phyloP scores from a whole-genome alignment of 805 yeast genomes.

The Aciculoconidium aculeatum region DNA sequence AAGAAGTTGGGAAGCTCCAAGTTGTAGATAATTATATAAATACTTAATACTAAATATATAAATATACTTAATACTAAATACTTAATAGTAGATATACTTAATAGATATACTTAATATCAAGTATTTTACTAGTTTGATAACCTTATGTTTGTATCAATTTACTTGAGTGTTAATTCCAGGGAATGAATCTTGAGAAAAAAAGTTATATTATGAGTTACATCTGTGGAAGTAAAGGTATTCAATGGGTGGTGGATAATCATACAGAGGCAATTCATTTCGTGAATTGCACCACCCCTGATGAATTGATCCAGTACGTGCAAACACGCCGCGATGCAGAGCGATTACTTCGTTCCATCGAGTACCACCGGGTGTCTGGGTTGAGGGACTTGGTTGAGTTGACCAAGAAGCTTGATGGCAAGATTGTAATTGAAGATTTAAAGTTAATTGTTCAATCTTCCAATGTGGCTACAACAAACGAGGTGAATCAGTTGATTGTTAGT shows the following conservation, averaged over 20 bases:
- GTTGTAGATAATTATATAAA: conserved; percentile 3
- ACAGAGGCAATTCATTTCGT: conserved; percentile 3
- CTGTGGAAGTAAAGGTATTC: too few species aligned
- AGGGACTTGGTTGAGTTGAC: conserved; percentile 1
- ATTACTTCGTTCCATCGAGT: conserved; percentile 7
- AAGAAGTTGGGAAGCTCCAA: conserved; percentile 14
- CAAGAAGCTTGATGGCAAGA: conserved; percentile 1
- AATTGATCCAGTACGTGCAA: conserved; percentile 3
- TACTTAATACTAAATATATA: conserved; percentile 1
- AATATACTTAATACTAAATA: not conserved
- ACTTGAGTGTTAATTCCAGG: too few species aligned
- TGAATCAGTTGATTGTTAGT: conserved; percentile 8
- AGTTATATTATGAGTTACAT: too few species aligned
- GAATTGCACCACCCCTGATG: conserved; percentile 8
- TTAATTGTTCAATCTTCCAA: conserved; percentile 3
- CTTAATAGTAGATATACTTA: not conserved
- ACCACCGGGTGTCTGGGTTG: conserved; percentile 6
- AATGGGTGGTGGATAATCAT: not conserved
- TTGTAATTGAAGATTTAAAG: conserved; percentile 8
- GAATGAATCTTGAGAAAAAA: too few species aligned
- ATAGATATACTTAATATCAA: too few species aligned
- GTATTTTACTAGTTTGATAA: too few species aligned
- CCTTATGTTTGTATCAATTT: too few species aligned
- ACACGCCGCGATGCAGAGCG: conserved; percentile 2
- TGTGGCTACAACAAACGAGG: conserved; percentile 4